These are phyloP conservation scores for Biscogniauxia mediterranea DNA, from an alignment of 2,329 filamentous ascomycete genomes.

Conservation along the genomic window DNA sequence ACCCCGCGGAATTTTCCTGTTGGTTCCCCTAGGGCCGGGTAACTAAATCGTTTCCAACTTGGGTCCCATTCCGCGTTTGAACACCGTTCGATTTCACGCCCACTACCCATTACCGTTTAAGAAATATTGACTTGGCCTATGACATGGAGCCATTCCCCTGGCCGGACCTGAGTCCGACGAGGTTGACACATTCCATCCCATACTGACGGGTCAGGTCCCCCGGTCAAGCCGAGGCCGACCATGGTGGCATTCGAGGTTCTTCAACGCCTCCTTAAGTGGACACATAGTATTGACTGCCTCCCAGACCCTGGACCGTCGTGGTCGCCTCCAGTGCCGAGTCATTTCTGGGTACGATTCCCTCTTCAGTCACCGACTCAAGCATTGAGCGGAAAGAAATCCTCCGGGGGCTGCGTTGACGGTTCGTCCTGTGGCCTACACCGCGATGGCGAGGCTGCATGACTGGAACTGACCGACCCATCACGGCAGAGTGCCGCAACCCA, in stretches of 20 bases:
- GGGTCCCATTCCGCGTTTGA: background rate
- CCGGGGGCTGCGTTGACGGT: background rate
- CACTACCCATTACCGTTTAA: background rate
- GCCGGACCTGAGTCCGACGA: background rate
- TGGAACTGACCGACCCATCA: background rate
- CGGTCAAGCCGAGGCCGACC: background rate
- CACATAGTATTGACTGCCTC: background rate
- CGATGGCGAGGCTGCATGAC: background rate
- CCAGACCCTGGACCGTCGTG: background rate
- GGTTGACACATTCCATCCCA: background rate
- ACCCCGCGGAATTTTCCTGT: conserved; percentile 4
- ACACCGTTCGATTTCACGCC: background rate
- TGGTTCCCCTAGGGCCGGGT: background rate
- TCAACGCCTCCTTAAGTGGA: background rate
- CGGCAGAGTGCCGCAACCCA: background rate
- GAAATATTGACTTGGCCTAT: background rate
- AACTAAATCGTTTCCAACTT: background rate
- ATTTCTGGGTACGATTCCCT: background rate
- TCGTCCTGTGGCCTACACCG: background rate
- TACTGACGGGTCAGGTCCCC: background rate
- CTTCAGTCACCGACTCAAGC: background rate
- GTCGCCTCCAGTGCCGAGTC: background rate
- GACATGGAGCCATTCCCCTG: background rate
- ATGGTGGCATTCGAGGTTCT: background rate
- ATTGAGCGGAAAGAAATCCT: background rate